These are phyloP conservation scores for Oryza rufipogon DNA, from an alignment of 176 grass and related monocot species.

Conservation along the genomic window DNA sequence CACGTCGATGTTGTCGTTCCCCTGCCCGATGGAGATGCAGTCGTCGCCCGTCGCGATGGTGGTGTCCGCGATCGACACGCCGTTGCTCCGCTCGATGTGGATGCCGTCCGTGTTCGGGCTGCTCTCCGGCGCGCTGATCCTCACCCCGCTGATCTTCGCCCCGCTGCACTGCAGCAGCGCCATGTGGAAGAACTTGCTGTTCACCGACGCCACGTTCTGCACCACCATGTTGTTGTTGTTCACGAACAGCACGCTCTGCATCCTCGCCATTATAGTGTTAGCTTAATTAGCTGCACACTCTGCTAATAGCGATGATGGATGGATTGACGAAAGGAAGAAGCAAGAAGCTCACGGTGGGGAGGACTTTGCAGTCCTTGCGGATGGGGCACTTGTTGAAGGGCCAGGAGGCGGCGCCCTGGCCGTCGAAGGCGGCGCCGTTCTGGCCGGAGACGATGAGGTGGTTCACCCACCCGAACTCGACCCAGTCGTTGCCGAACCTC, in stretches of 20 bases:
- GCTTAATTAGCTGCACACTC: too few relatives aligned
- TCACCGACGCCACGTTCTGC: constrained; percentile 54
- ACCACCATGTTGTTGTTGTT: constrained; percentile 59
- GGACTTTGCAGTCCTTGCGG: constrained; percentile 67
- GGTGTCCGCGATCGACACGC: constrained; percentile 39
- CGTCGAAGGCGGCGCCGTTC: constrained; percentile 56
- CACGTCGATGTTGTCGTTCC: constrained; percentile 44
- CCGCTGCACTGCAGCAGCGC: constrained; percentile 41
- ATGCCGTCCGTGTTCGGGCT: constrained; percentile 84
- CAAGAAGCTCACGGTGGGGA: constrained; percentile 54
- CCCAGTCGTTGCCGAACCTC: constrained; percentile 60
- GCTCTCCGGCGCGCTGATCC: constrained; percentile 42
- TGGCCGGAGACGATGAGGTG: constrained; percentile 49
- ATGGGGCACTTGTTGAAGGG: constrained; percentile 63
- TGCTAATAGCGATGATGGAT: too few relatives aligned
- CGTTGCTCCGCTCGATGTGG: constrained; percentile 61
- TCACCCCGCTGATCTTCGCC: constrained; percentile 35
- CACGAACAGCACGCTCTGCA: constrained; percentile 56
- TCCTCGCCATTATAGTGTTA: too few relatives aligned
- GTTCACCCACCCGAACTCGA: constrained; percentile 61
- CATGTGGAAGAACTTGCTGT: constrained; percentile 92
- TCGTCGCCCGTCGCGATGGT: constrained; percentile 58
- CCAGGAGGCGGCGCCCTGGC: constrained; percentile 74
- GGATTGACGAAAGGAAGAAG: too few relatives aligned
- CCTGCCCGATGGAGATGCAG: constrained; percentile 76